phyloP scores from a whole-genome alignment of 345 rosid genomes.

The Gossypium turneri region DNA sequence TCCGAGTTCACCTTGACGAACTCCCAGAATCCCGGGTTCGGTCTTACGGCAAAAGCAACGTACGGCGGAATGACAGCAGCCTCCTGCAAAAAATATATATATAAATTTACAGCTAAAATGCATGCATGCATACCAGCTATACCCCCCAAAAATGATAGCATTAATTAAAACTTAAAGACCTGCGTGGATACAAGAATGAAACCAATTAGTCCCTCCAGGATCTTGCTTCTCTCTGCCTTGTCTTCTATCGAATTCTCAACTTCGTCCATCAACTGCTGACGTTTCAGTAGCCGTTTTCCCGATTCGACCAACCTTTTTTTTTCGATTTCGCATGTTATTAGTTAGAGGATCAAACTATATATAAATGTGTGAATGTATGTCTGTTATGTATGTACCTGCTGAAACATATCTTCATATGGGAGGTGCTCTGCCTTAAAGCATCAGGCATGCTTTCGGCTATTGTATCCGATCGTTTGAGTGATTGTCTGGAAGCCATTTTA shows the following conservation, averaged over 20 bases:
- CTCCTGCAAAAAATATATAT: constrained; percentile 41
- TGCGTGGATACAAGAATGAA: constrained; percentile 66
- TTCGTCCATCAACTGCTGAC: constrained; percentile 56
- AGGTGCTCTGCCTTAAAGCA: constrained; percentile 71
- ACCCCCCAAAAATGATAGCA: not conserved
- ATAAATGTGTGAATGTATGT: not conserved
- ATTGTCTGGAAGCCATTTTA: constrained; percentile 36
- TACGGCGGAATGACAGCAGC: constrained; percentile 80
- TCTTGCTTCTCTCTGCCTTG: constrained; percentile 46
- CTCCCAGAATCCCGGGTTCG: constrained; percentile 87
- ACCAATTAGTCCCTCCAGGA: constrained; percentile 75
- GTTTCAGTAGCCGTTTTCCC: constrained; percentile 71
- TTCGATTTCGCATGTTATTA: not conserved
- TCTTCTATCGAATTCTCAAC: constrained; percentile 60
- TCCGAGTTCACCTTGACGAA: constrained; percentile 67
- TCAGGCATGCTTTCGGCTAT: constrained; percentile 84
- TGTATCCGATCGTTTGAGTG: constrained; percentile 55
- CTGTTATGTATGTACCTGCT: constrained; percentile 38
- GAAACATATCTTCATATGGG: constrained; percentile 76
- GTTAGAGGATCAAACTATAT: not conserved
- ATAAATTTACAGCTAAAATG: not conserved
- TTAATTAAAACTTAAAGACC: constrained; percentile 22
- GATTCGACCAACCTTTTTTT: constrained; percentile 41
- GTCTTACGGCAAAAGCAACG: constrained; percentile 79
- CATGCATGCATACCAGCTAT: not conserved